Conservation (phyloP, 352 stramenopile species). For the Phytopythium ostracodes region DNA sequence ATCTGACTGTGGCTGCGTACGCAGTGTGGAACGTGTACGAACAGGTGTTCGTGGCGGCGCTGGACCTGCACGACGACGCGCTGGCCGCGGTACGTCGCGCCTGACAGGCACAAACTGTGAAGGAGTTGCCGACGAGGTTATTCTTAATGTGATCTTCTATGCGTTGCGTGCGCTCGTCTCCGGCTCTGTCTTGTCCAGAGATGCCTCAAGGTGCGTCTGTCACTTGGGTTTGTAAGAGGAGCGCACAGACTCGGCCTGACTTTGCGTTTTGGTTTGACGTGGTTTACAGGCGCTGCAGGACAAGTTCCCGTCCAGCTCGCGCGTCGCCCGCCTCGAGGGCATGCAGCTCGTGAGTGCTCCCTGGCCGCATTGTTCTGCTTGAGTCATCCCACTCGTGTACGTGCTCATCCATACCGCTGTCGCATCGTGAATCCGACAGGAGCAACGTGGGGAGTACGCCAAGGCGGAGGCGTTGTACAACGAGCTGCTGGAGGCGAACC, state of each 20-base stretch:
- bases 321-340: constrained; percentile 49
- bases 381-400: neutral
- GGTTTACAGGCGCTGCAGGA: constrained; percentile 28
- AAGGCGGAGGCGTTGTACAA: constrained; percentile 58
- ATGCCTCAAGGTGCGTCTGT: constrained; percentile 5
- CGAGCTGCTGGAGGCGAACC: constrained; percentile 50
- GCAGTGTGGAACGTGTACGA: constrained; percentile 66
- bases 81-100: constrained; percentile 21
- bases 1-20: neutral
- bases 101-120: no score
- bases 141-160: neutral
- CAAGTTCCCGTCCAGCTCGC: constrained; percentile 60
- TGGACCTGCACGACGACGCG: constrained; percentile 60
- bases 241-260: neutral
- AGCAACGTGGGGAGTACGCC: constrained; percentile 48
- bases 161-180: neutral
- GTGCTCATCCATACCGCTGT: neutral
- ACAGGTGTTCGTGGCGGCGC: constrained; percentile 55
- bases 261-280: neutral
- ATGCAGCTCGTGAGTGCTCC: constrained; percentile 31
- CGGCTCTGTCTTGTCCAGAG: neutral
- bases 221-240: neutral
- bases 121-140: neutral
- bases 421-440: constrained; percentile 6
- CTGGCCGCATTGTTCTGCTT: neutral